Conservation (phyloP, 345 rosid species). For the Dimocarpus longan region DNA sequence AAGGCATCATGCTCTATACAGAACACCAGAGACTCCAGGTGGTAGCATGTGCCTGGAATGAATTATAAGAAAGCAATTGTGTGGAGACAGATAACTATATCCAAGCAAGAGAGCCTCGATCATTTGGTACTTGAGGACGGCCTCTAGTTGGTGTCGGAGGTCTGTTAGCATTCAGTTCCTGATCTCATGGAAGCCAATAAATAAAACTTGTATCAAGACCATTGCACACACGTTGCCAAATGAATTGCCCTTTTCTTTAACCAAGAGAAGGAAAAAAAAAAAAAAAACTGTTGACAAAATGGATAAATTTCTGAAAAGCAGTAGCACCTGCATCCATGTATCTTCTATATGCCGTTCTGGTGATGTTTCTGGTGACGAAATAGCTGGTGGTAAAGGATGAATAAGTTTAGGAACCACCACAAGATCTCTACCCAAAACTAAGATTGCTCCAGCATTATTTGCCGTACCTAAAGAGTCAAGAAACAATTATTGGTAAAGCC, state of each 20-base stretch:
- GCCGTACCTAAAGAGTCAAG: slow-evolving; percentile 74
- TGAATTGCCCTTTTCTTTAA: not conserved
- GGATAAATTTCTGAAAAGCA: slow-evolving; percentile 10
- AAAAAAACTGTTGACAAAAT: not conserved
- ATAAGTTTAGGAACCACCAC: slow-evolving; percentile 96
- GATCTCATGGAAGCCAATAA: slow-evolving; percentile 20
- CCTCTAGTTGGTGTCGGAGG: slow-evolving; percentile 98
- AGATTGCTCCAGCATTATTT: slow-evolving; percentile 95
- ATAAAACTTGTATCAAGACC: not conserved
- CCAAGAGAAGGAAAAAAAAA: not conserved
- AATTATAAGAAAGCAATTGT: slow-evolving; percentile 28
- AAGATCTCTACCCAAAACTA: slow-evolving; percentile 97
- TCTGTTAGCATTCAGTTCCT: slow-evolving; percentile 96
- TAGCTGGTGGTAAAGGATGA: slow-evolving; percentile 97
- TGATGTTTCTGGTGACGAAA: slow-evolving; percentile 79
- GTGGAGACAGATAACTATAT: slow-evolving; percentile 42
- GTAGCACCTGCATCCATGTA: slow-evolving; percentile 97
- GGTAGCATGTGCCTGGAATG: slow-evolving; percentile 41
- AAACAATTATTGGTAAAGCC: slow-evolving; percentile 11
- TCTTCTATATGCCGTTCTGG: slow-evolving; percentile 87
- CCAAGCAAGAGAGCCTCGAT: slow-evolving; percentile 92
- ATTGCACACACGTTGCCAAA: not conserved
- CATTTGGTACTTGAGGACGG: slow-evolving; percentile 81
- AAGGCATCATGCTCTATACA: slow-evolving; percentile 54
- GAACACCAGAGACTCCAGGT: slow-evolving; percentile 41